Evolutionary conservation across 345 rosid genomes (phyloP).

Genomic region (Linum usitatissimum): DNA sequence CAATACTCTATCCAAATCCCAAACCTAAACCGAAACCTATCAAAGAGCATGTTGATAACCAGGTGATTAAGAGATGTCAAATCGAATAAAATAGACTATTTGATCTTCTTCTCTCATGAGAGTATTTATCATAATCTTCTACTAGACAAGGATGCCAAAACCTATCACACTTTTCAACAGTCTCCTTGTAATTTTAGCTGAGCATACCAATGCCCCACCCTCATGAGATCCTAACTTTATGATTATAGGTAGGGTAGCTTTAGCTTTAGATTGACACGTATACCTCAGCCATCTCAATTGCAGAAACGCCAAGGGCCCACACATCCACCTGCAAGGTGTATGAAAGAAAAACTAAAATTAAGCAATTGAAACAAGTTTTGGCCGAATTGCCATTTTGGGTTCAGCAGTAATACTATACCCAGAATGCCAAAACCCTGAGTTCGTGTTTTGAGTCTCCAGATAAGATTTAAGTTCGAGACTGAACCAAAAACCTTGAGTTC

Average conservation of each 20-base stretch:
- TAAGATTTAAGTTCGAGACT: too few relatives aligned
- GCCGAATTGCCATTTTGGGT: not conserved
- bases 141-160: not conserved
- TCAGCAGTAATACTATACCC: not conserved
- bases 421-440: not conserved
- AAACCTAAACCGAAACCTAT: not conserved
- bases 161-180: not conserved
- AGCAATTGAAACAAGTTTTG: constrained; percentile 1
- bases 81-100: not conserved
- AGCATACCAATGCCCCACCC: not conserved
- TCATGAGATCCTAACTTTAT: not conserved
- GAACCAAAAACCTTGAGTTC: too few relatives aligned
- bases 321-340: constrained; percentile 73
- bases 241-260: not conserved
- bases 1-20: too few relatives aligned
- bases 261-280: constrained; percentile 4
- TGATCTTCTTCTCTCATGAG: not conserved
- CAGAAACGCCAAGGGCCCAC: constrained; percentile 99
- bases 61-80: not conserved
- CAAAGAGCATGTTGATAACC: not conserved
- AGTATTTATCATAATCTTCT: not conserved
- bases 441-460: not conserved
- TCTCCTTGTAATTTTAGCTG: not conserved
- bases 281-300: constrained; percentile 99
- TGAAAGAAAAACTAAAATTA: constrained; percentile 1